Base-by-base conservation (phyloP, 2,329 filamentous ascomycete genomes). In the Calonectria henricotiae region DNA sequence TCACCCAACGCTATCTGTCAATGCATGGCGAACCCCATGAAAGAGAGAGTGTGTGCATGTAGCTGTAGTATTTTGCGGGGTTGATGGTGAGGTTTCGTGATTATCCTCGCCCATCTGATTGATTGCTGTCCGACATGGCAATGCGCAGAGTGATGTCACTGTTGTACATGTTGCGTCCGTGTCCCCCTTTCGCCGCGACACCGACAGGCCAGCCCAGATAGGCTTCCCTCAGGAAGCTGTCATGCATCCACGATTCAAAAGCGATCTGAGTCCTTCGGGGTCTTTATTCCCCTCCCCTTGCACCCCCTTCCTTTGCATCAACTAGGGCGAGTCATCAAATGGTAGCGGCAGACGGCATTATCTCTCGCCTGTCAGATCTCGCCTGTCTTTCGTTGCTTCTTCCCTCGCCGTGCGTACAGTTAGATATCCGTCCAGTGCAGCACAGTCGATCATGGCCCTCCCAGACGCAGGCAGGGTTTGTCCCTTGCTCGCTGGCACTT, bases 131-230 rank as follows among this genome's bases (percentile, higher is more conserved):
- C 15, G 15, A 23, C n/a, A 27, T 46, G 9, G 15, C 44, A 27
- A 67, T 32, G 54, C 25, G 35, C 44, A 60, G 47, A 54, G 64
- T 66, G 43, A 61, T 62, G 64, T 20, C 46, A 67, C 27, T n/a
- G 54, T 41, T 7, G 2, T 30, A 30, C 27, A 30, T 30, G 27
- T 30, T 30, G 43, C n/a, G 54, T 49, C 54, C 37, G 44, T 43
- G 30, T 51, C 27, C 32, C 32, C 44, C 62, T 37, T 62, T 58
- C 35, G 54, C 54, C 55, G 64, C 55, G 49, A 43, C 55, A 23
- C 55, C 55, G 55, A 61, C 55, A 44, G 55, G 39, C 39, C 39
- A 35, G 39, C 44, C n/a, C 39, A 44, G 55, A 44, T 44, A 61
- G 39, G 39, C 37, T 32, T 61, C 23, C 37, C 9, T 44, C 39